Conservation (phyloP, 768 basidiomycete species). For the Kwoniella pini region DNA sequence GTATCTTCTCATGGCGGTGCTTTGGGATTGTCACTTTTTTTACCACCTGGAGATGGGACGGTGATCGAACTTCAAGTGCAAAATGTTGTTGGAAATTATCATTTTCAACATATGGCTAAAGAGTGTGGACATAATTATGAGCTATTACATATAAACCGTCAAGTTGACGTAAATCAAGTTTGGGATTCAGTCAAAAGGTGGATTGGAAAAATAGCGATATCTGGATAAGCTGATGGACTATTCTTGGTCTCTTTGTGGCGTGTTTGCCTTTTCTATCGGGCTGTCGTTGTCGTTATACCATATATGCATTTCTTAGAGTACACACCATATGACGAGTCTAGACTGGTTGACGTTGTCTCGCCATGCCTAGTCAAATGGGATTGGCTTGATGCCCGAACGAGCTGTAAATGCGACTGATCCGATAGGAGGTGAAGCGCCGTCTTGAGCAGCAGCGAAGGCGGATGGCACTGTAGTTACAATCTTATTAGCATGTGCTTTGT, state of each 20-base stretch:
- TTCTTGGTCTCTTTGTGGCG: no score
- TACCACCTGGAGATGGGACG: conserved; percentile 40
- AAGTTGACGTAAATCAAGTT: conserved; percentile 43
- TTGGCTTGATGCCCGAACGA: conserved; percentile 50
- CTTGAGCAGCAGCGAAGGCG: conserved; percentile 47
- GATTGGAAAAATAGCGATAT: conserved; percentile 16
- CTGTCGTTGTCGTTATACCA: background rate
- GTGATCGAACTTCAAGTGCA: conserved; percentile 44
- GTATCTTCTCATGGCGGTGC: conserved; percentile 49
- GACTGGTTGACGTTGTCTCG: no score
- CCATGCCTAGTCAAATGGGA: conserved; percentile 47
- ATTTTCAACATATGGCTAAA: conserved; percentile 50
- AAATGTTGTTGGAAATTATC: conserved; percentile 32
- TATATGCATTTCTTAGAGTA: background rate
- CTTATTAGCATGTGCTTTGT: background rate
- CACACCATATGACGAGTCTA: no score
- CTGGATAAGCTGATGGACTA: background rate
- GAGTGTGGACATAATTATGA: conserved; percentile 46
- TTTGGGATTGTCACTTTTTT: conserved; percentile 45
- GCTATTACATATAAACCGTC: conserved; percentile 19
- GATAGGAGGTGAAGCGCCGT: conserved; percentile 18
- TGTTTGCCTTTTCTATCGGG: no score
- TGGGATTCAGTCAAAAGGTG: conserved; percentile 29
- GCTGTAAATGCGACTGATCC: conserved; percentile 21
- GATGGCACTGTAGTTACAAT: conserved; percentile 44